Evolutionary conservation across 805 yeast genomes (phyloP).

Genomic region (Spencermartinsiella europaea): DNA sequence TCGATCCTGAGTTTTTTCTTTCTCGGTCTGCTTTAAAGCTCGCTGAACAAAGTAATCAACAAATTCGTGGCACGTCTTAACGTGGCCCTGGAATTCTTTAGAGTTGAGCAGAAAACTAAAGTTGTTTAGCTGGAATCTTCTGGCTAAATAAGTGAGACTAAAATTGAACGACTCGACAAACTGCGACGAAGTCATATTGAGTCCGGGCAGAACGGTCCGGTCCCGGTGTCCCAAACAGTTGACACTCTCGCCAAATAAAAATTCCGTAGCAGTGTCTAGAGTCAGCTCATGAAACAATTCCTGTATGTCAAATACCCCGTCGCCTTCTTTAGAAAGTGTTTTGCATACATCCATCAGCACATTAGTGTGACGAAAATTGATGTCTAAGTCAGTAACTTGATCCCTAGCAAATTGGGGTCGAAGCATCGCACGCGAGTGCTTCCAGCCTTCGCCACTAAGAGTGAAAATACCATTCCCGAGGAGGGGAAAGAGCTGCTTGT

Average conservation of each 20-base stretch:
- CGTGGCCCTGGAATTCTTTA: slow-evolving; percentile 31
- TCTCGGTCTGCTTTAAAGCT: slow-evolving; percentile 30
- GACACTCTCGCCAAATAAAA: slow-evolving; percentile 31
- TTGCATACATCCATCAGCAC: slow-evolving; percentile 16
- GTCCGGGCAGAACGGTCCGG: slow-evolving; percentile 11
- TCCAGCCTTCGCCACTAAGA: slow-evolving; percentile 33
- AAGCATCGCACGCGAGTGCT: slow-evolving; percentile 33
- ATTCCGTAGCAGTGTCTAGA: slow-evolving; percentile 34
- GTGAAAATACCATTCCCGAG: slow-evolving; percentile 36
- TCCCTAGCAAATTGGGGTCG: slow-evolving; percentile 34
- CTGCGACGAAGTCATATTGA: slow-evolving; percentile 20
- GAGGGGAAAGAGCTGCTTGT: slow-evolving; percentile 25
- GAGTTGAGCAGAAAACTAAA: slow-evolving; percentile 28
- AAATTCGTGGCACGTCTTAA: slow-evolving; percentile 30
- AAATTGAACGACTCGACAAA: slow-evolving; percentile 24
- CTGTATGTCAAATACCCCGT: slow-evolving; percentile 28
- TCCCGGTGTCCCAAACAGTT: slow-evolving; percentile 19
- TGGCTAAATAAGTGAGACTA: slow-evolving; percentile 15
- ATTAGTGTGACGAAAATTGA: slow-evolving; percentile 26
- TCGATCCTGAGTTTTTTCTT: slow-evolving; percentile 30
- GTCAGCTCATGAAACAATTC: slow-evolving; percentile 29
- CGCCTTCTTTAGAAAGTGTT: slow-evolving; percentile 23
- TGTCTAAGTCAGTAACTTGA: slow-evolving; percentile 29
- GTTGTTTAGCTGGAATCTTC: slow-evolving; percentile 27
- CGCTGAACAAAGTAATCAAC: slow-evolving; percentile 38